Conservation (phyloP, 2,329 filamentous ascomycete species). For the Neofusicoccum sp. region DNA sequence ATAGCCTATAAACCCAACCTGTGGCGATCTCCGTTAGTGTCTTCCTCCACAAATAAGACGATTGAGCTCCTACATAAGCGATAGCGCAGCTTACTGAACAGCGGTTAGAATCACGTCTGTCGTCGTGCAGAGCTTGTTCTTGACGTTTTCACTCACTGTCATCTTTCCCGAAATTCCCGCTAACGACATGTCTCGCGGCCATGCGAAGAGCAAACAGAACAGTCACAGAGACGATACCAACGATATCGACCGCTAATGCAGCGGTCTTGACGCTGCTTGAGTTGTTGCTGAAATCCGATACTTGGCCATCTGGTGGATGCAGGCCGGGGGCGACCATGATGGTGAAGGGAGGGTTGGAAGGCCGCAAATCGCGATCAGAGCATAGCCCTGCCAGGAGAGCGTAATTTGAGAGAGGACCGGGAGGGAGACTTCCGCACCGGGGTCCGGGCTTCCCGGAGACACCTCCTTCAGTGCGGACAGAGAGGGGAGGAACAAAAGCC, state of each 20-base stretch:
- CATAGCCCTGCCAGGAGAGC: neutral
- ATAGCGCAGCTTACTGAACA: neutral
- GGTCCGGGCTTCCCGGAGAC: no score
- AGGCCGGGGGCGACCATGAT: conserved; percentile 17
- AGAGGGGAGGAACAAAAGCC: neutral
- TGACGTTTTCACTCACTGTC: conserved; percentile 34
- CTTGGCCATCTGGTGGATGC: conserved; percentile 25
- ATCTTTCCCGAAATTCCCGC: conserved; percentile 35
- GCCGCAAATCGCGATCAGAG: neutral
- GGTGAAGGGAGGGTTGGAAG: neutral
- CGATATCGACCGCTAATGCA: conserved; percentile 39
- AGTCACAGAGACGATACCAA: conserved; percentile 40
- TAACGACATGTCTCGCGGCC: conserved; percentile 35
- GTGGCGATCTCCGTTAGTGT: neutral
- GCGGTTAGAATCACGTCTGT: neutral
- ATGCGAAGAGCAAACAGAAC: conserved; percentile 37
- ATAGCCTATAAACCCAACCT: conserved; percentile 34
- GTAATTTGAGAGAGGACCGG: no score
- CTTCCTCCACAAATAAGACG: no score
- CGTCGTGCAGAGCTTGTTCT: no score
- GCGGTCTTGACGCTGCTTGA: conserved; percentile 29
- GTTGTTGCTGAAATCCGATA: conserved; percentile 28
- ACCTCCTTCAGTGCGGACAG: neutral
- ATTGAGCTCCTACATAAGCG: neutral
- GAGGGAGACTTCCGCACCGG: no score